Evolutionary conservation across 2,329 filamentous ascomycete genomes (phyloP).

Genomic region (Drechmeria coniospora): DNA sequence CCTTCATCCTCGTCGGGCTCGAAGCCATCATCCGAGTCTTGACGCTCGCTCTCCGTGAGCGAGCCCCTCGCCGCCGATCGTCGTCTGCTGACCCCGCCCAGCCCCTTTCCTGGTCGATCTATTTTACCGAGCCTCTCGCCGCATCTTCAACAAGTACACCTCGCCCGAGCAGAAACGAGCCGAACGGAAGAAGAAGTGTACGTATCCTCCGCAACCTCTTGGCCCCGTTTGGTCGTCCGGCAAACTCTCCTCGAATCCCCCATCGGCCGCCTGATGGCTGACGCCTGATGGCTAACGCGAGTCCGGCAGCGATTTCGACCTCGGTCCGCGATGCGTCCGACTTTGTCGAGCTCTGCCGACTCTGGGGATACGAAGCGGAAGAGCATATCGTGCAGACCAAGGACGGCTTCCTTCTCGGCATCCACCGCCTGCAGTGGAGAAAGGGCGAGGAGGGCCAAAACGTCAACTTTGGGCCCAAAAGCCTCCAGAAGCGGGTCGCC

Average conservation of each 20-base stretch:
- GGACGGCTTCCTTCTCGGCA: slow-evolving; percentile 81
- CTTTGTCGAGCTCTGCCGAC: slow-evolving; percentile 82
- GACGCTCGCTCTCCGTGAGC: slow-evolving; percentile 73
- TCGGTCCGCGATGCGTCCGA: slow-evolving; percentile 76
- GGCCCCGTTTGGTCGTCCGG: no score
- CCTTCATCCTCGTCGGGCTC: slow-evolving; percentile 66
- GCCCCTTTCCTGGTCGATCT: slow-evolving; percentile 67
- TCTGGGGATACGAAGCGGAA: slow-evolving; percentile 86
- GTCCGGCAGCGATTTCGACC: slow-evolving; percentile 44
- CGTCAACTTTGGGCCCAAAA: slow-evolving; percentile 57
- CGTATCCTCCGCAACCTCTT: slow-evolving; percentile 8
- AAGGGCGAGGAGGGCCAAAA: slow-evolving; percentile 65
- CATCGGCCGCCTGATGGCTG: slow-evolving; percentile 31
- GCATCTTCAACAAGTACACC: slow-evolving; percentile 65
- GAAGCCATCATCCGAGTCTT: slow-evolving; percentile 74
- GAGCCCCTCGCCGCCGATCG: slow-evolving; percentile 3
- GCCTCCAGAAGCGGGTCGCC: slow-evolving; percentile 66
- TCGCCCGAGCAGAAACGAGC: slow-evolving; percentile 54
- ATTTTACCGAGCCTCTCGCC: slow-evolving; percentile 68
- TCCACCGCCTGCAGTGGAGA: slow-evolving; percentile 74
- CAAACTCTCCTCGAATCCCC: no score
- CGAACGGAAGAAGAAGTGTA: slow-evolving; percentile 51
- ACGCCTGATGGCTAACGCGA: no score
- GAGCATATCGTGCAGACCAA: slow-evolving; percentile 91
- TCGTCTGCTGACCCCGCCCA: slow-evolving; percentile 23